phyloP scores from a whole-genome alignment of 495 filamentous ascomycete genomes.

The Penicillium silybi region DNA sequence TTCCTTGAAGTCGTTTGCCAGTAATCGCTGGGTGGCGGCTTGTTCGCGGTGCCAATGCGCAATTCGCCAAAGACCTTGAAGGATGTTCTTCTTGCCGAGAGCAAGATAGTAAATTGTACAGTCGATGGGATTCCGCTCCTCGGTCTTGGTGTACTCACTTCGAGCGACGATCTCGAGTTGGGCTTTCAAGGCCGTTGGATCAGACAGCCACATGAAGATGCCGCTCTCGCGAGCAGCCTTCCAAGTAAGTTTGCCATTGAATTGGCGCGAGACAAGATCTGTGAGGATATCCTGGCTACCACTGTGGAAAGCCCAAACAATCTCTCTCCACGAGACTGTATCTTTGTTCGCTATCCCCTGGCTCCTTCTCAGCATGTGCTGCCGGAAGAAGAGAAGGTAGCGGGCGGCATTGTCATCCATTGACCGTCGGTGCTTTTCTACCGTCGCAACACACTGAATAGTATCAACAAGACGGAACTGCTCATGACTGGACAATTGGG shows the following conservation, averaged over 20 bases:
- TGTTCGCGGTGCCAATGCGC: conserved; percentile 89
- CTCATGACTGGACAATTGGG: conserved; percentile 80
- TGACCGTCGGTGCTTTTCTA: conserved; percentile 83
- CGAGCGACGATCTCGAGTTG: conserved; percentile 89
- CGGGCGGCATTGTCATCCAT: conserved; percentile 92
- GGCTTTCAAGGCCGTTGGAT: conserved; percentile 63
- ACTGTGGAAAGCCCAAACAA: conserved; percentile 92
- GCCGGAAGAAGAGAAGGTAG: conserved; percentile 85
- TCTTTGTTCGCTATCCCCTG: conserved; percentile 57
- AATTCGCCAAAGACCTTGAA: conserved; percentile 95
- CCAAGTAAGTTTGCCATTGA: conserved; percentile 76
- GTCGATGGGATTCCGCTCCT: conserved; percentile 88
- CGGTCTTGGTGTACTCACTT: conserved; percentile 86
- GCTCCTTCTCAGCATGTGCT: conserved; percentile 69
- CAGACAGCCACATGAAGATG: conserved; percentile 92
- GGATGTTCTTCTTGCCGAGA: conserved; percentile 82
- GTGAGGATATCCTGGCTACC: conserved; percentile 87
- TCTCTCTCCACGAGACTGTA: conserved; percentile 84
- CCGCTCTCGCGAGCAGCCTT: conserved; percentile 79
- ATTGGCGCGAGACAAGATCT: conserved; percentile 80
- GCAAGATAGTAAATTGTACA: conserved; percentile 92
- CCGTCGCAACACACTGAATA: conserved; percentile 80
- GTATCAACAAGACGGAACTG: conserved; percentile 87
- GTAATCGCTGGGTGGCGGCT: conserved; percentile 63
- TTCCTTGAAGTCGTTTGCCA: conserved; percentile 85